phyloP scores from a whole-genome alignment of 2,329 filamentous ascomycete genomes.

The Hypoxylon sp. region DNA sequence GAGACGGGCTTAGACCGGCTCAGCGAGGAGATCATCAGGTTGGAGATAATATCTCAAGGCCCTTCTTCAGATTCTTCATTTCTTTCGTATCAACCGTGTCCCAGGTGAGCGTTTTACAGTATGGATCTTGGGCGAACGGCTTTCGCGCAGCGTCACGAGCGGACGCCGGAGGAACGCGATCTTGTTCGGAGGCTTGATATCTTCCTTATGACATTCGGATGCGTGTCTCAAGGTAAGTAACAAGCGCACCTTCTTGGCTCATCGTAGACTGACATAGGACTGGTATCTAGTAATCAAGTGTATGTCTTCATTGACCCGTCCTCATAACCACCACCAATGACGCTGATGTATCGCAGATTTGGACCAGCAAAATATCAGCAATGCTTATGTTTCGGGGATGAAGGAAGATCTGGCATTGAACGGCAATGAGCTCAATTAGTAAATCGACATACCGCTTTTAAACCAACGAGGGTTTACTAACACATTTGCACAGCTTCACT shows the following conservation, averaged over 20 bases:
- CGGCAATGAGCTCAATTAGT: constrained; percentile 51
- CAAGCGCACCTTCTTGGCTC: background rate
- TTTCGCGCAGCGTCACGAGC: constrained; percentile 46
- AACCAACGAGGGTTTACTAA: background rate
- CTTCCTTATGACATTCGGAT: constrained; percentile 54
- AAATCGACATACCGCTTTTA: constrained; percentile 2
- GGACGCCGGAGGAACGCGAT: constrained; percentile 50
- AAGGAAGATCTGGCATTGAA: constrained; percentile 49
- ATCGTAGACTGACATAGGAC: constrained; percentile 1
- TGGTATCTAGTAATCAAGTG: constrained; percentile 45
- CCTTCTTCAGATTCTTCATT: background rate
- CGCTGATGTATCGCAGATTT: constrained; percentile 48
- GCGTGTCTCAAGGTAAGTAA: constrained; percentile 51
- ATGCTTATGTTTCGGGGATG: constrained; percentile 56
- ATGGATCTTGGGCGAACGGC: constrained; percentile 41
- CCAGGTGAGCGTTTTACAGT: background rate
- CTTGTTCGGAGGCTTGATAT: constrained; percentile 53
- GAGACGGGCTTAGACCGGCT: constrained; percentile 24
- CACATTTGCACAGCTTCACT: constrained; percentile 43
- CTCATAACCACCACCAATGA: background rate
- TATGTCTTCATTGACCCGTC: constrained; percentile 15
- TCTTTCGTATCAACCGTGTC: background rate
- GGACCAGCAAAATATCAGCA: constrained; percentile 52
- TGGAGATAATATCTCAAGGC: background rate
- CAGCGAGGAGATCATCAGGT: constrained; percentile 26